Conservation (phyloP, 768 basidiomycete species). For the Candolleomyces efflorescens region DNA sequence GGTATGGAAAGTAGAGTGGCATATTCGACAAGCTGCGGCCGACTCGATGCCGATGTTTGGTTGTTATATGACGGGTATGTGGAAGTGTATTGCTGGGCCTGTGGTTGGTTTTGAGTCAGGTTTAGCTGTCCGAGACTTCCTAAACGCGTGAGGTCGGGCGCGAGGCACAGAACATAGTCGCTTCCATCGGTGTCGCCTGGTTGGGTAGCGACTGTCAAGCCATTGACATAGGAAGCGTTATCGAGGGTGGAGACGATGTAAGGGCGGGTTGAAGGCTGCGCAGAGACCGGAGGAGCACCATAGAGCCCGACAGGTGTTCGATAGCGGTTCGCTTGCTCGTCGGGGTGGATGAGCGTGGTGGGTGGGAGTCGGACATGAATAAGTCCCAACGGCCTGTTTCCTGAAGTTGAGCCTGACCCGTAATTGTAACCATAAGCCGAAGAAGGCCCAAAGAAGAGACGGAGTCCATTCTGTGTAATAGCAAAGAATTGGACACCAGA, state of each 20-base stretch:
- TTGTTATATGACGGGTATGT: slow-evolving; percentile 31
- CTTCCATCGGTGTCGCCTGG: slow-evolving; percentile 68
- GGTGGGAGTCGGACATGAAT: slow-evolving; percentile 80
- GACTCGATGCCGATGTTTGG: slow-evolving; percentile 27
- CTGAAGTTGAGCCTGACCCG: slow-evolving; percentile 24
- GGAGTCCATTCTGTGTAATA: slow-evolving; percentile 75
- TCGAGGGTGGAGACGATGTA: slow-evolving; percentile 58
- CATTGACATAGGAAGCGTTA: slow-evolving; percentile 61
- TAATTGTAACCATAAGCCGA: slow-evolving; percentile 46
- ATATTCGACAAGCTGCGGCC: slow-evolving; percentile 72
- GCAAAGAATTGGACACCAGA: slow-evolving; percentile 74
- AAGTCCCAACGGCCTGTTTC: slow-evolving; percentile 52
- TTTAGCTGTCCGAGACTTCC: slow-evolving; percentile 67
- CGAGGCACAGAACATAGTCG: slow-evolving; percentile 70
- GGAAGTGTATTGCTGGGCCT: slow-evolving; percentile 33
- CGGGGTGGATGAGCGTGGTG: slow-evolving; percentile 70
- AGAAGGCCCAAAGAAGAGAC: slow-evolving; percentile 76
- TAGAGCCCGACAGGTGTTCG: slow-evolving; percentile 47
- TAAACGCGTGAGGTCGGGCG: slow-evolving; percentile 72
- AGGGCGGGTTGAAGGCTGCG: slow-evolving; percentile 46
- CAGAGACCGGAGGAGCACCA: slow-evolving; percentile 39
- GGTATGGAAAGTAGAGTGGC: slow-evolving; percentile 74
- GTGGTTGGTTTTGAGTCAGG: slow-evolving; percentile 37
- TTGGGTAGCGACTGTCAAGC: slow-evolving; percentile 68
- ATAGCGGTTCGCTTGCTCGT: slow-evolving; percentile 54